Percentiles rank a stretch among this genome's conserved stretches.
phyloP scores from a whole-genome alignment of 441 rosid genomes.

The Syzygium malaccense region DNA sequence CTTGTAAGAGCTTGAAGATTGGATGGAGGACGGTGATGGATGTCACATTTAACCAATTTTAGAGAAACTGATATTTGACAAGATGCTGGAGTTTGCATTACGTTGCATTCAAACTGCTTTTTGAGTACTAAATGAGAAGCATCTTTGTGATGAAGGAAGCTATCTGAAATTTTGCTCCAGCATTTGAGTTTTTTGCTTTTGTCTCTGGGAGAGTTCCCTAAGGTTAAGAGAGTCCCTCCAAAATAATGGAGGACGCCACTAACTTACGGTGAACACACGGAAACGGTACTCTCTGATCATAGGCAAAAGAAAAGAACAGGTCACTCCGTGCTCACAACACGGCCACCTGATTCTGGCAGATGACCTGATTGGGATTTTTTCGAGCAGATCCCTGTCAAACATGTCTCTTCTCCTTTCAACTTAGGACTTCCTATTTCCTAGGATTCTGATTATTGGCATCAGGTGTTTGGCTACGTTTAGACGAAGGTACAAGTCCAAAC shows the following conservation, averaged over 20 bases:
- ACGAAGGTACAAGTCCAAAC: not conserved
- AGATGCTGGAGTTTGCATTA: not conserved
- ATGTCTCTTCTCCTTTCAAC: not conserved
- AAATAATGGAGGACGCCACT: not conserved
- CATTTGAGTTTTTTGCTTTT: not conserved
- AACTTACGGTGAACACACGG: not conserved
- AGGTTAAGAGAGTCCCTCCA: not conserved
- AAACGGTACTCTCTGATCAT: not conserved
- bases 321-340: not conserved
- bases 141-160: not conserved
- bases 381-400: not conserved
- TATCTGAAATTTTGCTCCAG: accelerated
- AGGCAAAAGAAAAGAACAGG: not conserved
- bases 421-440: not conserved
- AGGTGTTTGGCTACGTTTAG: not conserved
- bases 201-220: accelerated
- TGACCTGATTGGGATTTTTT: not conserved
- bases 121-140: not conserved
- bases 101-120: not conserved
- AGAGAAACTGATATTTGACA: not conserved
- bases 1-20: not conserved
- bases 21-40: not conserved
- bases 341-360: not conserved
- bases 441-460: not conserved
- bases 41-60: not conserved